Evolutionary conservation across 352 stramenopile genomes (phyloP).

Genomic region (Pilasporangium apinafurcum): DNA sequence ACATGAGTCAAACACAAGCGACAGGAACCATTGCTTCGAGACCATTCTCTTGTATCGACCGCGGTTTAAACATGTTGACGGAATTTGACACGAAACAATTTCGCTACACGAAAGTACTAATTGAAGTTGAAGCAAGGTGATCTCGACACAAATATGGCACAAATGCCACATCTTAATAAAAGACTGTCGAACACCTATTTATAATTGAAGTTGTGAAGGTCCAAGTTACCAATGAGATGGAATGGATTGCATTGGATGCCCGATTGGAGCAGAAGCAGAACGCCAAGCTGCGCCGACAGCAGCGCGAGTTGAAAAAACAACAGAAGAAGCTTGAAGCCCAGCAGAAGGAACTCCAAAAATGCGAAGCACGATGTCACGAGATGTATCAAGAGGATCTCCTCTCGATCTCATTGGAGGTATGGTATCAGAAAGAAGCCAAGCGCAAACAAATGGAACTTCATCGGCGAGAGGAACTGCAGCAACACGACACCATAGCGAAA

Average conservation of each 20-base stretch:
- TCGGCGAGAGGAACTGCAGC: constrained; percentile 25
- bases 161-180: no score
- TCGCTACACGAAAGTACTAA: no score
- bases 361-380: constrained; percentile 25
- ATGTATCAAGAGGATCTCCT: constrained; percentile 49
- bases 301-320: constrained; percentile 33
- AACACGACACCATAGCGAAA: constrained; percentile 18
- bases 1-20: no score
- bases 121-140: no score
- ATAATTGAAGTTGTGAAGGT: no score
- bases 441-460: constrained; percentile 14
- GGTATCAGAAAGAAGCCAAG: constrained; percentile 15
- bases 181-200: no score
- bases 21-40: no score
- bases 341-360: constrained; percentile 23
- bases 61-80: neutral
- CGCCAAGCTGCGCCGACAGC: constrained; percentile 29
- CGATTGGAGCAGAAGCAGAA: constrained; percentile 42
- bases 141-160: no score
- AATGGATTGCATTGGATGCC: constrained; percentile 42
- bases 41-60: constrained; percentile 1
- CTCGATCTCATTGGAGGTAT: constrained; percentile 30
- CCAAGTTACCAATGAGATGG: no score
- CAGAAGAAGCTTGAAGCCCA: constrained; percentile 16
- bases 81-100: constrained; percentile 5